A percentile compares a stretch with the other conserved stretches of the same genome.
Conservation (phyloP, 768 basidiomycete genomes). For the Saitozyma podzolica region DNA sequence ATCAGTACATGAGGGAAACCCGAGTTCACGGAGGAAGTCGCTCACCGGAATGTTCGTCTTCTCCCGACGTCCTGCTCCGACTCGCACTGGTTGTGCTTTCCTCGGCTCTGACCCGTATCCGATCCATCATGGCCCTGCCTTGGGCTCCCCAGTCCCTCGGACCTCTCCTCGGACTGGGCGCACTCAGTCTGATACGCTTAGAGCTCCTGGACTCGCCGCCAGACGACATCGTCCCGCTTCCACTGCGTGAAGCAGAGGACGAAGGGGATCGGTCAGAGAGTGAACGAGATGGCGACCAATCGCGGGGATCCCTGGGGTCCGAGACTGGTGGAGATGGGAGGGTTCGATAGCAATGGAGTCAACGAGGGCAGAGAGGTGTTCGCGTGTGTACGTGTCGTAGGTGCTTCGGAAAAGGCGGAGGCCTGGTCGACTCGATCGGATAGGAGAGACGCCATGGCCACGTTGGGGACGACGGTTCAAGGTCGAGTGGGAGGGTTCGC, state of each 20-base stretch:
- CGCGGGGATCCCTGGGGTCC: constrained; percentile 1
- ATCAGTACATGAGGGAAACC: too few species aligned
- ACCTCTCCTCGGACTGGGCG: constrained; percentile 24
- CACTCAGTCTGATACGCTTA: constrained; percentile 36
- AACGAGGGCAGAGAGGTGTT: constrained; percentile 88
- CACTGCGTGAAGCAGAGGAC: too few species aligned
- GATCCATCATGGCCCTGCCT: constrained; percentile 44
- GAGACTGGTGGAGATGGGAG: constrained; percentile 30
- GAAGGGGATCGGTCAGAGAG: neutral
- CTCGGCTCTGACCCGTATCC: constrained; percentile 37
- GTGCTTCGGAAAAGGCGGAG: constrained; percentile 77
- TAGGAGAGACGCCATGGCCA: neutral
- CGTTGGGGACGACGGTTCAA: neutral
- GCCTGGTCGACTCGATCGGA: constrained; percentile 1
- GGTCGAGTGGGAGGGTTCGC: constrained; percentile 29
- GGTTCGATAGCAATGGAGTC: constrained; percentile 75
- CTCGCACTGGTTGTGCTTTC: constrained; percentile 40
- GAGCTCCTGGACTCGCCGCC: constrained; percentile 27
- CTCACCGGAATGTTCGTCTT: neutral
- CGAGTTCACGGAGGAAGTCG: too few species aligned
- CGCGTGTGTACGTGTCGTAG: constrained; percentile 94
- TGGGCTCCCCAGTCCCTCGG: constrained; percentile 45
- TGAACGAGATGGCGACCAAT: constrained; percentile 20
- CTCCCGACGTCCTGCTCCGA: constrained; percentile 11
- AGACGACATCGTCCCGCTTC: too few species aligned